Conservation (phyloP, 192 early-diverging fungal genomes). For the Podila verticillata region DNA sequence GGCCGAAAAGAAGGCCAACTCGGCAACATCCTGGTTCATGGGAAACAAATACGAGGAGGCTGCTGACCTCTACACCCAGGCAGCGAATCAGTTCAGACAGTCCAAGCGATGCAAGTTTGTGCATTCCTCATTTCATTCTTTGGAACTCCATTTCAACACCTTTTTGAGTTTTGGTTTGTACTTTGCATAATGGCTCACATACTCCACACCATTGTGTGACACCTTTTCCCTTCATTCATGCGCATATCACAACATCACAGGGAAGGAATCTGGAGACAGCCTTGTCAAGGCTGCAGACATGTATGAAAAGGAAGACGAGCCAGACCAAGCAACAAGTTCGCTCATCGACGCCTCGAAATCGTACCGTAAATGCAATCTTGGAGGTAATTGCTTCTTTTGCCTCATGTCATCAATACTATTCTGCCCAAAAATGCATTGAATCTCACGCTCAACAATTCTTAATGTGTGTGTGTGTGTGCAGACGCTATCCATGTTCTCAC, state of each 20-base stretch:
- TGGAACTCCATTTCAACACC: too few relatives aligned
- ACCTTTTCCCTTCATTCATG: not conserved
- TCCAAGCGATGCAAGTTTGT: slow-evolving; percentile 79
- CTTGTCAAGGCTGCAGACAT: slow-evolving; percentile 86
- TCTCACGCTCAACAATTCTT: slow-evolving; percentile 1
- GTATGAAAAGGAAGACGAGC: slow-evolving; percentile 77
- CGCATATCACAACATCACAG: slow-evolving; percentile 57
- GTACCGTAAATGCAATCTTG: slow-evolving; percentile 86
- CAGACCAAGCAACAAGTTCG: slow-evolving; percentile 85
- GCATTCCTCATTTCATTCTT: too few relatives aligned
- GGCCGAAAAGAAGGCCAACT: slow-evolving; percentile 75
- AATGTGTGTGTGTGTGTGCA: slow-evolving; percentile 6
- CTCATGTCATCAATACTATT: not conserved
- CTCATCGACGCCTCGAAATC: slow-evolving; percentile 90
- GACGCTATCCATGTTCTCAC: slow-evolving; percentile 79
- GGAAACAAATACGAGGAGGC: slow-evolving; percentile 95
- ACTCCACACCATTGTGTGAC: not conserved
- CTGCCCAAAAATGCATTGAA: not conserved
- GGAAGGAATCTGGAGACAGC: slow-evolving; percentile 94
- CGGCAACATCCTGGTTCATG: slow-evolving; percentile 71
- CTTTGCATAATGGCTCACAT: not conserved
- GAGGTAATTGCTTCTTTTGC: slow-evolving; percentile 60
- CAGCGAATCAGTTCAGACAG: slow-evolving; percentile 93
- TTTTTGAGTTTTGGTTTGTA: too few relatives aligned
- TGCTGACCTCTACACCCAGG: slow-evolving; percentile 90